phyloP scores from a whole-genome alignment of 192 early-diverging fungal species.

The Jimgerdemannia flammicorona region DNA sequence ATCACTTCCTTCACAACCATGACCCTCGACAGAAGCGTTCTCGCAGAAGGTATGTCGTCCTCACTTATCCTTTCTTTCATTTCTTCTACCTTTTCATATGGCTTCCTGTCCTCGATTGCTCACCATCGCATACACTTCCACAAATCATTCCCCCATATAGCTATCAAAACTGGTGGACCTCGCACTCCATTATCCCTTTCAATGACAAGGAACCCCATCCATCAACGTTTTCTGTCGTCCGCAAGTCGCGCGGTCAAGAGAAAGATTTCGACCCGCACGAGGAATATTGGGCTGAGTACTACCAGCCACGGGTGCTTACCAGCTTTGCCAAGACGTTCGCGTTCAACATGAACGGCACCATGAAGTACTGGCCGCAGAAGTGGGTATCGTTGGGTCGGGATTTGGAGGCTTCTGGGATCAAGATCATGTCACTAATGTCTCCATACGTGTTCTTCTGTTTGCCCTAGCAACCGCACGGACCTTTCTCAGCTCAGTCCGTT shows the following conservation, averaged over 20 bases:
- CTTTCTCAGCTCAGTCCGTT: background rate
- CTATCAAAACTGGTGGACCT: constrained; percentile 63
- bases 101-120: no score
- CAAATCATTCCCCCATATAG: no score
- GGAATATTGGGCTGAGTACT: constrained; percentile 85
- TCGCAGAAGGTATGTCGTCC: background rate
- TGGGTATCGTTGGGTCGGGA: no score
- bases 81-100: background rate
- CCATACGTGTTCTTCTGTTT: no score
- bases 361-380: constrained; percentile 41
- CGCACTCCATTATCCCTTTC: constrained; percentile 20
- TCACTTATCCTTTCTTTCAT: background rate
- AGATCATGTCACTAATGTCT: no score
- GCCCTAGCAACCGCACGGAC: no score
- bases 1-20: constrained; percentile 77
- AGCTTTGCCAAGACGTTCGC: constrained; percentile 78
- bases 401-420: no score
- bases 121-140: no score
- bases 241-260: constrained; percentile 11
- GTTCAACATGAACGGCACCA: constrained; percentile 83
- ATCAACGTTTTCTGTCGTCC: constrained; percentile 16
- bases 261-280: constrained; percentile 38
- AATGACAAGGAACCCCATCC: constrained; percentile 22
- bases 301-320: constrained; percentile 73
- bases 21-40: constrained; percentile 34